Conservation (phyloP, 139 green algal species). For the Ettlia oleoabundans region DNA sequence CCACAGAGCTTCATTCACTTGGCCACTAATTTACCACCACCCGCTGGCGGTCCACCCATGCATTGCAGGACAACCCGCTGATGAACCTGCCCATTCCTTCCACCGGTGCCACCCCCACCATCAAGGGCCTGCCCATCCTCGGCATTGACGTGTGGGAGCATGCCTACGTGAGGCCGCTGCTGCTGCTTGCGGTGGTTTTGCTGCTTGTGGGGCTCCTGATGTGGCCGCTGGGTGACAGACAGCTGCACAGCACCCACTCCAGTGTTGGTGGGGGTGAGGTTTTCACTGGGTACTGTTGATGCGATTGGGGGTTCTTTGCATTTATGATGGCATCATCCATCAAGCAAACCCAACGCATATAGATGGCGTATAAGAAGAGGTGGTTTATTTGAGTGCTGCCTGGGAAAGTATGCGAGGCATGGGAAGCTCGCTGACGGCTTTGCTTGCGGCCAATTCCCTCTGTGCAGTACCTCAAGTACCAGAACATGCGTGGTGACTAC, state of each 20-base stretch:
- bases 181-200: not conserved
- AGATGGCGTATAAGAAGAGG: too few species aligned
- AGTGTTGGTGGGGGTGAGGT: too few species aligned
- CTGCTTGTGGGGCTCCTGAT: not conserved
- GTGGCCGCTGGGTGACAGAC: not conserved
- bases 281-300: too few species aligned
- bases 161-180: not conserved
- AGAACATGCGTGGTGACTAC: conserved; percentile 84
- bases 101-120: too few species aligned
- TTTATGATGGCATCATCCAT: too few species aligned
- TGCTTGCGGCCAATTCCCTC: too few species aligned
- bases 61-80: conserved; percentile 40
- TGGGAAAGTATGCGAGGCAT: too few species aligned
- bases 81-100: not conserved
- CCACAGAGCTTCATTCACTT: not conserved
- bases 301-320: too few species aligned
- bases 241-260: not conserved
- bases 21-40: not conserved
- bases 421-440: too few species aligned
- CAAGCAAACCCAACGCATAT: too few species aligned
- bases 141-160: conserved; percentile 60
- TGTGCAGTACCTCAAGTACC: conserved; percentile 63
- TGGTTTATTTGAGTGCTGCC: too few species aligned
- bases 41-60: not conserved
- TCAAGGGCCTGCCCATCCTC: conserved; percentile 39